Base-by-base conservation (phyloP, 306 rosid genomes). In the Acacia melanoxylon region DNA sequence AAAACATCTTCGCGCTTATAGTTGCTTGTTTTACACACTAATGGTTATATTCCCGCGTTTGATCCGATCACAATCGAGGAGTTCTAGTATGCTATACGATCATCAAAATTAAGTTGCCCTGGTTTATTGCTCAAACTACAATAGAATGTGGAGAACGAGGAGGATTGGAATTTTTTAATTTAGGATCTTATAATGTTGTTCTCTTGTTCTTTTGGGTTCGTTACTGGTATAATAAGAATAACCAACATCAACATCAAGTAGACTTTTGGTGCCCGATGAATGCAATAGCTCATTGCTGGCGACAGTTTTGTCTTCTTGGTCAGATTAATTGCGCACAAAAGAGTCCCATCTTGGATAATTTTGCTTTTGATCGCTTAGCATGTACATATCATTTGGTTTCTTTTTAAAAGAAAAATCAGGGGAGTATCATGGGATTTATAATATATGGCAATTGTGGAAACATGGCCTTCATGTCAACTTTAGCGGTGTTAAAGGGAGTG, bases 1-100 rank as follows among this genome's bases (percentile, higher is more conserved):
- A 51, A 74, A 72, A 0, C 42, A 71, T 25, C 51, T 41, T 69
- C 33, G 89, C 62, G 48, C 83, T 41, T 13, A 10, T 1, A 46
- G 19, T 49, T 72, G 4, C 13, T 48, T 72, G 77, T 4, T 72
- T 73, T 29, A 3, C 8, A 49, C 77, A 25, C 42, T 19, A 16
- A n/a, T 16, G 27, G 17, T 25, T 48, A 16, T n/a, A 6, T 52
- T 31, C 7, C 10, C 20, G 45, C 48, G 6, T 51, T 25, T 35
- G 27, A 49, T 74, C 78, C 19, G 65, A 9, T 12, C 16, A 10
- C 12, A 27, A 46, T 72, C 14, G 40, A 46, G 27, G 27, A 27
- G 7, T 25, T 35, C 46, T 17, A 11, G 46, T 35, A 8, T 52
- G 46, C 46, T 52, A 73, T 22, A 27, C 2, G 52, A 42, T n/a